Evolutionary conservation across 1,284 basidiomycete genomes (phyloP).

Genomic region (Acaromyces ingoldii): DNA sequence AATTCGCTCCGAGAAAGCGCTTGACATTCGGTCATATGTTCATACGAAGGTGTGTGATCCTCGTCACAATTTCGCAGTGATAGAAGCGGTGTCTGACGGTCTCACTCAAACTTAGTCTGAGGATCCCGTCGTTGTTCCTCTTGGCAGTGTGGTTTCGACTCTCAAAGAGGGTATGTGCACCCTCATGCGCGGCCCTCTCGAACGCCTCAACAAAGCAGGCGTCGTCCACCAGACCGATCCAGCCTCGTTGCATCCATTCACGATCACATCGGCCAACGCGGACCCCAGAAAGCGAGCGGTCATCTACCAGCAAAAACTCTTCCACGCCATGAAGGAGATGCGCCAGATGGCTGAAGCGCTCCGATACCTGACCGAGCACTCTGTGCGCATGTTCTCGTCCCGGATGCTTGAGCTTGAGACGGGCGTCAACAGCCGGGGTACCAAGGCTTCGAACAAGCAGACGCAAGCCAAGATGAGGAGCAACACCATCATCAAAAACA

Average conservation of each 20-base stretch:
- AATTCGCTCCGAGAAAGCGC: slow-evolving; percentile 82
- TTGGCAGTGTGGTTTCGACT: slow-evolving; percentile 30
- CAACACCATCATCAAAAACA: slow-evolving; percentile 61
- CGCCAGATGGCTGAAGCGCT: slow-evolving; percentile 36
- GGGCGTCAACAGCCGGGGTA: slow-evolving; percentile 38
- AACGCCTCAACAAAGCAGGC: slow-evolving; percentile 31
- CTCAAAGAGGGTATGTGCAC: slow-evolving; percentile 48
- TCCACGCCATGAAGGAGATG: slow-evolving; percentile 21
- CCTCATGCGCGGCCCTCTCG: slow-evolving; percentile 46
- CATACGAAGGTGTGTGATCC: slow-evolving; percentile 65
- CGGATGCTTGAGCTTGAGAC: slow-evolving; percentile 51
- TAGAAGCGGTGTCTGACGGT: neutral
- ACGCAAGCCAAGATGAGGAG: slow-evolving; percentile 42
- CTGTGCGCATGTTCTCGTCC: slow-evolving; percentile 53
- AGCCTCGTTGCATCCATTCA: slow-evolving; percentile 31
- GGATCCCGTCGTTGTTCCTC: slow-evolving; percentile 35
- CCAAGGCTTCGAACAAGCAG: slow-evolving; percentile 48
- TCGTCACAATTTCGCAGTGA: neutral
- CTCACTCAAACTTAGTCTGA: slow-evolving; percentile 18
- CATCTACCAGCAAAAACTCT: slow-evolving; percentile 1
- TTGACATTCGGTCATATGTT: slow-evolving; percentile 81
- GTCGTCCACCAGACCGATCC: slow-evolving; percentile 33
- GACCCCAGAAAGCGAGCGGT: slow-evolving; percentile 1
- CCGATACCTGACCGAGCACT: slow-evolving; percentile 64
- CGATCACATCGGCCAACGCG: neutral